Conservation (phyloP, 1,284 basidiomycete species). For the Meripilus lineatus region DNA sequence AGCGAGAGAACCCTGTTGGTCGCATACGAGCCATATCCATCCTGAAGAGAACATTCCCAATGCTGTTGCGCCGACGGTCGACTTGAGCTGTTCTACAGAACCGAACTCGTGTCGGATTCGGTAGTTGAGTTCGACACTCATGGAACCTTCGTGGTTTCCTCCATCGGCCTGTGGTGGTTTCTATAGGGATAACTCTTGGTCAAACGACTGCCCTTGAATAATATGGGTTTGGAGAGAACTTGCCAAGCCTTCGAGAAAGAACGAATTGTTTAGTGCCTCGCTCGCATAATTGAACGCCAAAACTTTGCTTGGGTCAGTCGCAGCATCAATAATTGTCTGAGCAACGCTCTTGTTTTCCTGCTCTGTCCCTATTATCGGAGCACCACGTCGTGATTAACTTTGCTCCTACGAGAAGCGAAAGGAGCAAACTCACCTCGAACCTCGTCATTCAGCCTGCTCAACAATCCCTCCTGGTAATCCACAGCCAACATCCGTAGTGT, state of each 20-base stretch:
- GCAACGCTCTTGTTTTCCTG: slow-evolving; percentile 58
- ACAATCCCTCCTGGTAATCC: slow-evolving; percentile 79
- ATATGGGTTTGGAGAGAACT: slow-evolving; percentile 28
- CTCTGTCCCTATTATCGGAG: slow-evolving; percentile 39
- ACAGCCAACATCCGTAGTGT: slow-evolving; percentile 65
- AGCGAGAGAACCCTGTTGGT: slow-evolving; percentile 59
- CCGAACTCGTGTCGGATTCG: slow-evolving; percentile 55
- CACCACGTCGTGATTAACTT: slow-evolving; percentile 5
- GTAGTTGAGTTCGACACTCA: slow-evolving; percentile 33
- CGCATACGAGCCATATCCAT: slow-evolving; percentile 85
- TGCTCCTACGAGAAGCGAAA: neutral
- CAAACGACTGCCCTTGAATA: slow-evolving; percentile 3
- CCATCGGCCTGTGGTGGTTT: slow-evolving; percentile 42
- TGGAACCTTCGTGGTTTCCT: slow-evolving; percentile 38
- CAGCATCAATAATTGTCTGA: slow-evolving; percentile 73
- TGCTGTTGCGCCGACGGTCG: slow-evolving; percentile 72
- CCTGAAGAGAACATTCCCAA: slow-evolving; percentile 80
- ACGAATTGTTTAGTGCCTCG: slow-evolving; percentile 92
- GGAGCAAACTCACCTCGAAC: slow-evolving; percentile 51
- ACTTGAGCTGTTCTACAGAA: slow-evolving; percentile 67
- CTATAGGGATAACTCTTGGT: slow-evolving; percentile 30
- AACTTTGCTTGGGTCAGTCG: slow-evolving; percentile 55
- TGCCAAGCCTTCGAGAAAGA: slow-evolving; percentile 87
- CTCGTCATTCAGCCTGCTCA: slow-evolving; percentile 71
- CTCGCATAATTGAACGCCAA: slow-evolving; percentile 91